Percentiles rank a stretch among this genome's conserved stretches.
Conservation (phyloP, 495 filamentous ascomycete species). For the Xylaria telfairii region DNA sequence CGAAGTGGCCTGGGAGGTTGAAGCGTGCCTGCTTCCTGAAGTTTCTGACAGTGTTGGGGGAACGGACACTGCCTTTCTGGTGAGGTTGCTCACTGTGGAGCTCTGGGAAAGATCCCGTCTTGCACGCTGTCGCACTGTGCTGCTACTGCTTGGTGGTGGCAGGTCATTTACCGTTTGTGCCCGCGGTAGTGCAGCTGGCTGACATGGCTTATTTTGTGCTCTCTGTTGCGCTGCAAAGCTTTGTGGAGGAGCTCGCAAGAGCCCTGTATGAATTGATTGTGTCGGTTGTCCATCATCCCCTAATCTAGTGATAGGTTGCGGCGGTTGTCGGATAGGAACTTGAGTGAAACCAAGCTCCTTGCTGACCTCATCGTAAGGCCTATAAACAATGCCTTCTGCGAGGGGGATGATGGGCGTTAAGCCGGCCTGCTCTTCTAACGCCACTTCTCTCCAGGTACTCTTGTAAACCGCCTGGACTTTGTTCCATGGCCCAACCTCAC, state of each 20-base stretch:
- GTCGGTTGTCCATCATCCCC: constrained; percentile 43
- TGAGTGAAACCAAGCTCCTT: constrained; percentile 36
- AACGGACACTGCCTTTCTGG: constrained; percentile 25
- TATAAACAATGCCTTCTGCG: constrained; percentile 71
- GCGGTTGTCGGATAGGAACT: constrained; percentile 32
- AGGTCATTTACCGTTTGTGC: constrained; percentile 32
- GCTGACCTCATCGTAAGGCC: constrained; percentile 55
- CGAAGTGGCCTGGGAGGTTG: background rate
- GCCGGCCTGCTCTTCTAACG: constrained; percentile 72
- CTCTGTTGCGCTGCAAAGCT: constrained; percentile 67
- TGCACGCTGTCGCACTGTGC: constrained; percentile 40
- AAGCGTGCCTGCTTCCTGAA: background rate
- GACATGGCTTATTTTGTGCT: constrained; percentile 48
- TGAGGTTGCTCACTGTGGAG: constrained; percentile 29
- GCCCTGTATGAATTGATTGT: constrained; percentile 36
- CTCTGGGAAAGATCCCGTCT: constrained; percentile 32
- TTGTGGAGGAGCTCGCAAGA: constrained; percentile 55
- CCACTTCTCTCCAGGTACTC: constrained; percentile 70
- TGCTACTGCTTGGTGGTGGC: constrained; percentile 34
- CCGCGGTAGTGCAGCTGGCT: constrained; percentile 31
- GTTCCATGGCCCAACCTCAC: constrained; percentile 58
- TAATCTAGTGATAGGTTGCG: constrained; percentile 30
- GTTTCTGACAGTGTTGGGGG: constrained; percentile 11
- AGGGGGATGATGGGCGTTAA: constrained; percentile 74
- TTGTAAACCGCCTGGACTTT: constrained; percentile 52